Evolutionary conservation across 2,329 filamentous ascomycete genomes (phyloP).

Genomic region (Diplodia intermedia): DNA sequence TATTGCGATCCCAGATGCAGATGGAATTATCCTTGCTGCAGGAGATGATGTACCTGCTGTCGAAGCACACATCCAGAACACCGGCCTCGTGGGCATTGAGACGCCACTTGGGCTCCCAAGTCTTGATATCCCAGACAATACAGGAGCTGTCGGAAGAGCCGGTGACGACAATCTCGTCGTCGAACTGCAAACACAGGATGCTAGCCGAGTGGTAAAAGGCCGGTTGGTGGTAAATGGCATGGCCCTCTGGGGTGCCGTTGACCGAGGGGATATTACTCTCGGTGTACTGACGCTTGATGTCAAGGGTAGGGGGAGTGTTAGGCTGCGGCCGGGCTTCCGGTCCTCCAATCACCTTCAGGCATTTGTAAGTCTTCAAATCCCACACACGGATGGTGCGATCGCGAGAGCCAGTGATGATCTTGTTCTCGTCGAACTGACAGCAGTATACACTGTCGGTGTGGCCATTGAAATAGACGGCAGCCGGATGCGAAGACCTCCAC

Average conservation of each 20-base stretch:
- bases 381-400: constrained; percentile 96
- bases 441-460: constrained; percentile 98
- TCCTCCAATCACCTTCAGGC: constrained; percentile 81
- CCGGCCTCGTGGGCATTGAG: constrained; percentile 82
- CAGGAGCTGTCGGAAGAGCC: constrained; percentile 92
- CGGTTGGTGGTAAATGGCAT: constrained; percentile 56
- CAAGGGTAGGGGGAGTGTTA: constrained; percentile 57
- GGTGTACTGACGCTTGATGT: constrained; percentile 52
- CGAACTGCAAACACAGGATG: constrained; percentile 94
- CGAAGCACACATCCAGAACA: constrained; percentile 92
- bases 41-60: constrained; percentile 90
- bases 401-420: constrained; percentile 95
- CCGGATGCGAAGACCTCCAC: constrained; percentile 81
- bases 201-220: constrained; percentile 81
- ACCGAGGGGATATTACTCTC: constrained; percentile 50
- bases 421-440: constrained; percentile 95
- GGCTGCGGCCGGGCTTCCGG: constrained; percentile 65
- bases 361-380: constrained; percentile 90
- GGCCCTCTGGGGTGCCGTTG: constrained; percentile 56
- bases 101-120: constrained; percentile 80
- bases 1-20: constrained; percentile 89
- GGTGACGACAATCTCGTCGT: constrained; percentile 89
- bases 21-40: constrained; percentile 96
- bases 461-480: constrained; percentile 86
- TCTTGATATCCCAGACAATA: constrained; percentile 86